Evolutionary conservation across 83 land plant genomes (phyloP), one percentile per base, ranked within the genome.

Genomic region (Picea engelmannii): DNA sequence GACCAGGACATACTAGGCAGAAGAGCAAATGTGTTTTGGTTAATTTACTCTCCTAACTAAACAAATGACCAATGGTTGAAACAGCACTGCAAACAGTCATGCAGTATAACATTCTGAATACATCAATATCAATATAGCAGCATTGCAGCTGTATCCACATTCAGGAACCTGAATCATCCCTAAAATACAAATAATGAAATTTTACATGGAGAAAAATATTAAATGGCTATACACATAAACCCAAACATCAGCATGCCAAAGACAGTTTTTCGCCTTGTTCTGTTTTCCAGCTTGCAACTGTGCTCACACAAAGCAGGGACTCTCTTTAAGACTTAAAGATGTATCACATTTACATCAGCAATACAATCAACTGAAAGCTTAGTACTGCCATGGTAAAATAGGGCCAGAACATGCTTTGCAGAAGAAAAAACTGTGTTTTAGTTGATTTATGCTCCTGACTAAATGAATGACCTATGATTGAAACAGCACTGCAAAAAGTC

Each of bases 271-370:
- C 12, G 13, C 58, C 58, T 52, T 12, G 58, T 52, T 52, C 13
- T 11, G 58, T 52, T 52, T 52, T 11, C 58, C 58, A 52, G 13
- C 58, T 52, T 52, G 58, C 58, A 52, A 52, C 3, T 52, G 13
- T 52, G 58, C 58, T 52, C 55, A 52, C 58, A 52, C 58, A 52
- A 52, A 44, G n/a, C 24, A 12, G 58, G 13, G 11, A 52, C 47
- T 24, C 76, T 73, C 55, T 9, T 44, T 44, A 73, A 13, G 55
- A 44, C 76, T 23, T 38, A 73, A 73, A 73, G 12, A 73, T 73
- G 0, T 44, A n/a, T 73, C 76, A 9, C 21, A 20, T 73, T 44
- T 20, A 73, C 55, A 73, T 73, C 21, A 73, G 70, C 70, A 66
- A 44, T 12, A 20, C 24, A 12, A 9, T 73, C 58, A 9, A 23